These are phyloP conservation scores for Pseudovirgaria hyperparasitica DNA, from an alignment of 2,329 filamentous ascomycete species.

Conservation along the genomic window DNA sequence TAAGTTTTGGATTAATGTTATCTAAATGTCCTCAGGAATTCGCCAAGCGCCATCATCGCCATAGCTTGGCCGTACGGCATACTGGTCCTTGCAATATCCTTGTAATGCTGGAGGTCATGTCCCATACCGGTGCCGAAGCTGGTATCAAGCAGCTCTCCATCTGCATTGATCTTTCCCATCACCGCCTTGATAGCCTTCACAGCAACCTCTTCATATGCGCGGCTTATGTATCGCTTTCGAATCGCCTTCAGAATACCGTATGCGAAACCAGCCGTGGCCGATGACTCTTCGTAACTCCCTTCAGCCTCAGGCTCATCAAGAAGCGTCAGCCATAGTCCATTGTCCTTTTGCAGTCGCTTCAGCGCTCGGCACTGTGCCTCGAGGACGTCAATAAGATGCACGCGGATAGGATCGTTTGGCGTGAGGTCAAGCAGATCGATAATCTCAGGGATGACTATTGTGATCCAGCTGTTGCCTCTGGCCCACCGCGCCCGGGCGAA, in stretches of 20 bases:
- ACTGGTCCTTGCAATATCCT: conserved; percentile 60
- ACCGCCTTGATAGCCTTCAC: conserved; percentile 56
- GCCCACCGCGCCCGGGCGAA: conserved; percentile 45
- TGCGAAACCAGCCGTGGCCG: conserved; percentile 68
- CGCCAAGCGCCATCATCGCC: conserved; percentile 70
- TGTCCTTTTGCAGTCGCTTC: conserved; percentile 42
- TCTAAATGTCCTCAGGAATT: conserved; percentile 52
- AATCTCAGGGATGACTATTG: conserved; percentile 73
- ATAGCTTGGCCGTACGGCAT: conserved; percentile 82
- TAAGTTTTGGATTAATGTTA: no score
- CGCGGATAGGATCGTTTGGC: conserved; percentile 45
- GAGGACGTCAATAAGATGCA: conserved; percentile 49
- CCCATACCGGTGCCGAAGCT: conserved; percentile 76
- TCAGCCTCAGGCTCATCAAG: conserved; percentile 53
- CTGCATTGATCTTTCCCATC: conserved; percentile 48
- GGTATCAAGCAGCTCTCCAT: conserved; percentile 60
- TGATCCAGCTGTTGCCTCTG: conserved; percentile 60
- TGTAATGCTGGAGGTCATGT: conserved; percentile 59
- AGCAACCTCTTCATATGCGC: conserved; percentile 48
- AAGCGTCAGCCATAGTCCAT: conserved; percentile 63
- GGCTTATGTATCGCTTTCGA: conserved; percentile 54
- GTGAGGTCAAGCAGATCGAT: conserved; percentile 57
- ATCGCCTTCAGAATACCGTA: conserved; percentile 67
- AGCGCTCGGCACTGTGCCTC: conserved; percentile 58
- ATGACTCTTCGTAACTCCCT: conserved; percentile 64